Conservation (phyloP, 805 yeast genomes). For the Cyberlindnera americana region DNA sequence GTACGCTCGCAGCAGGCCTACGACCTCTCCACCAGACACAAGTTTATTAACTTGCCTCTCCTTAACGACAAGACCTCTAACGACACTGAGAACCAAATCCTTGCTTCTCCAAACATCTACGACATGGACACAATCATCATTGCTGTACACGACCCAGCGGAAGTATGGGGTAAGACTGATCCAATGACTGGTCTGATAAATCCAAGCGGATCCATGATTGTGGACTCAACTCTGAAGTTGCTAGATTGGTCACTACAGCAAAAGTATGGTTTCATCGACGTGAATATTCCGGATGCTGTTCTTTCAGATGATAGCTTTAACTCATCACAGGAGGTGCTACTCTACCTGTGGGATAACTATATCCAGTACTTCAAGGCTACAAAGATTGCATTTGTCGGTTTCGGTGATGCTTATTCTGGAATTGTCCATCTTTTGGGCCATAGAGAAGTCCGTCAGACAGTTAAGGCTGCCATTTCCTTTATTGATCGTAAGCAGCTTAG, state of each 20-base stretch:
- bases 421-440: conserved; percentile 86
- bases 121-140: conserved; percentile 62
- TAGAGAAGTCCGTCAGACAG: conserved; percentile 60
- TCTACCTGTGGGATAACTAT: conserved; percentile 89
- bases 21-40: conserved; percentile 48
- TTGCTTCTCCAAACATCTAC: conserved; percentile 70
- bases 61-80: conserved; percentile 34
- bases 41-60: conserved; percentile 69
- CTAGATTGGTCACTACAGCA: conserved; percentile 62
- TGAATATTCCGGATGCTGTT: conserved; percentile 63
- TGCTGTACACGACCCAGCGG: conserved; percentile 86
- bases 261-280: conserved; percentile 78
- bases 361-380: conserved; percentile 68
- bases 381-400: conserved; percentile 76
- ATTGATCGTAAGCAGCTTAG: conserved; percentile 66
- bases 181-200: conserved; percentile 77
- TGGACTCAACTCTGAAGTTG: conserved; percentile 69
- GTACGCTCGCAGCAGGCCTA: conserved; percentile 68
- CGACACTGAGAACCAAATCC: conserved; percentile 59
- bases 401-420: conserved; percentile 87
- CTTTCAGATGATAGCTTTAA: conserved; percentile 44
- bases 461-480: conserved; percentile 68
- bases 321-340: conserved; percentile 70
- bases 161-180: conserved; percentile 84
- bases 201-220: conserved; percentile 64